Evolutionary conservation across 495 filamentous ascomycete genomes (phyloP), one percentile per base, ranked within the genome.

Genomic region (Wilcoxina mikolae): DNA sequence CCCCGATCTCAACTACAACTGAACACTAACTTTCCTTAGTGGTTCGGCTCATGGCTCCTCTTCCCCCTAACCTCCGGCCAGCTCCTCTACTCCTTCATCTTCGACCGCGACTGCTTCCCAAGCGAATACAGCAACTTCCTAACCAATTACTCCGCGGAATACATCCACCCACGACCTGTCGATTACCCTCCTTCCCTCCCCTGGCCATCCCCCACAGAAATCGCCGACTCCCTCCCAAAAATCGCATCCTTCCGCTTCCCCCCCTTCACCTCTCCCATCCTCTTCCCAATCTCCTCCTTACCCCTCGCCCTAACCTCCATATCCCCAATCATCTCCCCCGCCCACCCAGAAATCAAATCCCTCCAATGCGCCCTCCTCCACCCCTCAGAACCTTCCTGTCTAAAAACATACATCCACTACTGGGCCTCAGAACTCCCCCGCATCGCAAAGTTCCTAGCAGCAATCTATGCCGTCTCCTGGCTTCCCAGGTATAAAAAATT

Each of bases 1-100:
- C 28, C n/a, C 4, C 1, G 28, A 1, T 57, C 25, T 29, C 22
- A 15, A 29, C 12, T 18, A 4, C 10, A 35, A 56, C 11, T 26
- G 2, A 46, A 38, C 42, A 11, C 35, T 39, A 71, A 71, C 59
- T 67, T 62, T 9, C 53, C 65, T 4, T 76, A 76, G 78, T 98
- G 91, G 91, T 90, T 87, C 73, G 91, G 90, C 22, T 94, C 87
- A 65, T 96, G 90, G 90, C 72, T 96, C 75, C 70, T 96, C 61
- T 89, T 95, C 76, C 91, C 91, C 0, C 64, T 93, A n/a, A 81
- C 87, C 11, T 85, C 80, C 63, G 91, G 88, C 28, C 91, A 96
- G 70, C 73, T 98, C 49, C 72, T 95, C 50, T 87, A 95, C 68
- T 82, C 90, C 1, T 84, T 88, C 68, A 78, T 95, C 26, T 96